Conservation (phyloP, 345 rosid genomes). For the Euphorbia lathyris region DNA sequence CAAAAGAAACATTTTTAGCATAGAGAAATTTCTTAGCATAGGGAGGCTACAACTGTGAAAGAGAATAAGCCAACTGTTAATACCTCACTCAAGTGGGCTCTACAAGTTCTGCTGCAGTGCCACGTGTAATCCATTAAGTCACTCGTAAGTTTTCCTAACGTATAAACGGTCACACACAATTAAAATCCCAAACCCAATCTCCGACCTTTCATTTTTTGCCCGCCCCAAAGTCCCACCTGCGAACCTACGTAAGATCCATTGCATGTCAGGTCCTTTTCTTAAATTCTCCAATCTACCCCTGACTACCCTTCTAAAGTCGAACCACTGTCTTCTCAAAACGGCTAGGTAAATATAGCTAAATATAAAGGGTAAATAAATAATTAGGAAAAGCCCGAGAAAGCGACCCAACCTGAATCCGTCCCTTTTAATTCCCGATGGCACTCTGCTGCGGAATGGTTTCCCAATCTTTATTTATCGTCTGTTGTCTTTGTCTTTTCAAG, state of each 20-base stretch:
- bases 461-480: background rate
- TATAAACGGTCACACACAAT: constrained; percentile 1
- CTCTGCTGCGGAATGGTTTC: background rate
- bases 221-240: constrained; percentile 6
- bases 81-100: background rate
- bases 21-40: background rate
- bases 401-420: background rate
- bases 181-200: background rate
- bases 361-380: background rate
- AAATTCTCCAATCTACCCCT: background rate
- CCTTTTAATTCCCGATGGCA: constrained; percentile 4
- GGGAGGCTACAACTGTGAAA: background rate
- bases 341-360: background rate
- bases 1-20: background rate
- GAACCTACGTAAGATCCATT: constrained; percentile 12
- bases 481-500: constrained; percentile 10
- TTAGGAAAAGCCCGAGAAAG: background rate
- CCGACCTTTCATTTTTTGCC: constrained; percentile 1
- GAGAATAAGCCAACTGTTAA: background rate
- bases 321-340: background rate
- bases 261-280: background rate
- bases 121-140: background rate
- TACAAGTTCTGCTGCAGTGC: background rate
- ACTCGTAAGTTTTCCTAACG: background rate
- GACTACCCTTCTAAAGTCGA: background rate